Evolutionary conservation across 2,329 filamentous ascomycete species (phyloP), one percentile per base, ranked within the genome.

Genomic region (Arthroderma sp.): DNA sequence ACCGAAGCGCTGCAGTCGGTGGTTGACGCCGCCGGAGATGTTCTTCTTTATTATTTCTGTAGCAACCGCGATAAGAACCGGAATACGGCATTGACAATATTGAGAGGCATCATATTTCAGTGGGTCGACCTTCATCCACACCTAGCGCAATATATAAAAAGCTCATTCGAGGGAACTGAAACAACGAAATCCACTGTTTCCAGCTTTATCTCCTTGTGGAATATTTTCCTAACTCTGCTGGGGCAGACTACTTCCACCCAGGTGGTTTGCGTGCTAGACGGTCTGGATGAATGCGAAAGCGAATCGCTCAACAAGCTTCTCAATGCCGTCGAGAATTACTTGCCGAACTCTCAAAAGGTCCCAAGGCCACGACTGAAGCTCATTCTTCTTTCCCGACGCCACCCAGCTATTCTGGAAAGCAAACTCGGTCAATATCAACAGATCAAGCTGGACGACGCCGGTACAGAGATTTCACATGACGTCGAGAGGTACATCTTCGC

Each of bases 31-130:
- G 44, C 42, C 15, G 32, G 48, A 4, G 37, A 33, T 8, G 40
- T 47, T 40, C 48, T 57, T 10, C 38, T 55, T 7, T 58, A 53
- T 44, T 58, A 55, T 43, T 58, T 58, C 46, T 58, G 56, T 29
- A 48, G 48, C 42, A 50, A 56, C 38, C 46, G 45, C 11, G 50
- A 55, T 39, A 46, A 53, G 40, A 55, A 52, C 10, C 50, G 53
- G 32, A 58, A 56, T 37, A 50, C 50, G 1, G 49, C 51, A 15
- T n/a, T 46, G 22, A 45, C 51, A n/a, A 41, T 55, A 2, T 29
- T 55, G 38, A 51, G 53, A 46, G 51, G 55, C 33, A 40, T 57
- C 10, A 38, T 58, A 28, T 46, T 53, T 42, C 55, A 58, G 48
- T 49, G 46, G 42, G 51, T 32, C 40, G 50, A 31, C 41, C 42